These are phyloP conservation scores for Hibiscus trionum DNA, from an alignment of 345 rosid genomes.

Conservation along the genomic window DNA sequence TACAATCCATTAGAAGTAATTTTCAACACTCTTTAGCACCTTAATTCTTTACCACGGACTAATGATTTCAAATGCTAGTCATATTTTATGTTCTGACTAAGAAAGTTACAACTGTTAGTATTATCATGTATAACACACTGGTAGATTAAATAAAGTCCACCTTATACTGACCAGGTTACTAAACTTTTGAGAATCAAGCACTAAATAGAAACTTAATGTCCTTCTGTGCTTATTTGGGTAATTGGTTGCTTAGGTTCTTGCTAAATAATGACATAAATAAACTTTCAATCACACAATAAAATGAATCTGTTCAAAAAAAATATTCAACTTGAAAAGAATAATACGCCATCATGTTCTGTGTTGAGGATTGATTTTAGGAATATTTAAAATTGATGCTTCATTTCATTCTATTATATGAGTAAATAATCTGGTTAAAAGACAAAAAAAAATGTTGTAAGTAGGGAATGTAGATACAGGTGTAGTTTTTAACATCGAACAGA, in stretches of 20 bases:
- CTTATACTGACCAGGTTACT: neutral
- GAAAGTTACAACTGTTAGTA: neutral
- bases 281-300: neutral
- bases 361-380: neutral
- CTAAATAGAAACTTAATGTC: neutral
- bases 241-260: neutral
- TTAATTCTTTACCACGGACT: neutral
- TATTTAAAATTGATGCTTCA: neutral
- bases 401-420: neutral
- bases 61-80: neutral
- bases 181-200: neutral
- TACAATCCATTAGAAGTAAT: constrained; percentile 32
- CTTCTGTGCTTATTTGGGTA: neutral
- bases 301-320: neutral
- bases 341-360: neutral
- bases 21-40: neutral
- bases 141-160: neutral
- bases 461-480: neutral
- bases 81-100: neutral
- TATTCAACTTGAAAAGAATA: neutral
- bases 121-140: neutral
- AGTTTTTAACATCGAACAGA: neutral
- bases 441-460: neutral
- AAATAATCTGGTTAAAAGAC: neutral
- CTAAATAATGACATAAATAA: too few species aligned